phyloP scores from a whole-genome alignment of 257 asterid genomes.

The Ilex aquifolium region DNA sequence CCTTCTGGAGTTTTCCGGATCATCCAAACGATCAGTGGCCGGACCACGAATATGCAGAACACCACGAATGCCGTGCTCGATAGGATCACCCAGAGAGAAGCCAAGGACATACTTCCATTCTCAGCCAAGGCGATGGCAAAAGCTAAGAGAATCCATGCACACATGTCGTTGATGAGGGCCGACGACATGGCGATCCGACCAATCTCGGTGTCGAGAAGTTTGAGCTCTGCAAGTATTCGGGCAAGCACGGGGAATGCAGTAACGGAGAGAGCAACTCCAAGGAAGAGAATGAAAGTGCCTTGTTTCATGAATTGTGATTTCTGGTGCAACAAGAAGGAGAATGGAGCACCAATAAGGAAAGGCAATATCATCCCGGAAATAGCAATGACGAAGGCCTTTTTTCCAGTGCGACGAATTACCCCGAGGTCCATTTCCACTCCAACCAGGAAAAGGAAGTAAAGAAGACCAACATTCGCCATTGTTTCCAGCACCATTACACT shows the following conservation, averaged over 20 bases:
- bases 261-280: conserved; percentile 80
- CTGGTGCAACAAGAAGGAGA: conserved; percentile 51
- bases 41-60: conserved; percentile 44
- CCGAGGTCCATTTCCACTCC: conserved; percentile 96
- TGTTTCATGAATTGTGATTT: conserved; percentile 36
- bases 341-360: conserved; percentile 58
- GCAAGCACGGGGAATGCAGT: conserved; percentile 94
- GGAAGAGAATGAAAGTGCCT: conserved; percentile 81
- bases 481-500: conserved; percentile 97
- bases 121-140: conserved; percentile 83
- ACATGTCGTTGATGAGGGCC: conserved; percentile 84
- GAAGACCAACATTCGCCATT: conserved; percentile 93
- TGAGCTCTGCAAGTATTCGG: conserved; percentile 80
- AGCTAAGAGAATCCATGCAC: conserved; percentile 80
- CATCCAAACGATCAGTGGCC: conserved; percentile 52
- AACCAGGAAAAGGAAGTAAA: conserved; percentile 75
- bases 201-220: conserved; percentile 81
- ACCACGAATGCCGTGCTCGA: conserved; percentile 53
- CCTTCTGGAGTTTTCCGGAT: conserved; percentile 66
- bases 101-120: conserved; percentile 49
- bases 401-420: conserved; percentile 64
- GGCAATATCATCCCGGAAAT: conserved; percentile 75
- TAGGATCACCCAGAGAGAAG: conserved; percentile 72
- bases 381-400: conserved; percentile 55
- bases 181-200: conserved; percentile 88